Percentiles rank a stretch among this genome's conserved stretches.
phyloP scores from a whole-genome alignment of 495 filamentous ascomycete species.

The Lentithecium fluviatile region DNA sequence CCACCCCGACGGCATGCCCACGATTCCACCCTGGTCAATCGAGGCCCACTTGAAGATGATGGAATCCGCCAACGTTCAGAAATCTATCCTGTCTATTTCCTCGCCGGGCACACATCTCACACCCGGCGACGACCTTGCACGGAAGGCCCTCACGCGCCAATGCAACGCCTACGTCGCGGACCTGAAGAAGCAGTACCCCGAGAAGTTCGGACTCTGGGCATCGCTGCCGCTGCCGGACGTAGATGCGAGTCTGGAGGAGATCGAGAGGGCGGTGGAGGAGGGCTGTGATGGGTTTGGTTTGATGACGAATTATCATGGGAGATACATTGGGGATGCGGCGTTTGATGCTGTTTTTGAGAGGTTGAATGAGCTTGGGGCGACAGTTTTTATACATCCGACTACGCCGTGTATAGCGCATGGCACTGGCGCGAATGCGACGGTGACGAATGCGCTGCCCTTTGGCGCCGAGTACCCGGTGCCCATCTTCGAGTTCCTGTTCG shows the following conservation, averaged over 20 bases:
- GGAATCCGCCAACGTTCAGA: conserved; percentile 47
- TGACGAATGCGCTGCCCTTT: conserved; percentile 23
- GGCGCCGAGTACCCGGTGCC: conserved; percentile 48
- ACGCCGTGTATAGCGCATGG: conserved; percentile 35
- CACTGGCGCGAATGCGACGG: not conserved
- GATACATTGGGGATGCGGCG: conserved; percentile 51
- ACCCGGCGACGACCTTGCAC: conserved; percentile 41
- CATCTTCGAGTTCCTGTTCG: conserved; percentile 59
- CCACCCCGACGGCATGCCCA: conserved; percentile 52
- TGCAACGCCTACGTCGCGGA: conserved; percentile 47
- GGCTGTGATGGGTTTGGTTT: conserved; percentile 52
- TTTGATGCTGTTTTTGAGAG: conserved; percentile 48
- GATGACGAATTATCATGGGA: conserved; percentile 49
- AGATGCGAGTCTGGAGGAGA: conserved; percentile 46
- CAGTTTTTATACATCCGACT: conserved; percentile 57
- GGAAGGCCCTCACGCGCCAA: conserved; percentile 37
- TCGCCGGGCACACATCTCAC: conserved; percentile 52
- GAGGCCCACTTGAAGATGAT: conserved; percentile 51
- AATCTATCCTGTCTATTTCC: conserved; percentile 54
- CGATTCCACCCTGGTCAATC: conserved; percentile 49
- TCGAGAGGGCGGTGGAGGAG: conserved; percentile 45
- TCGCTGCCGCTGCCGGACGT: conserved; percentile 53
- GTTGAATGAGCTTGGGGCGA: conserved; percentile 38
- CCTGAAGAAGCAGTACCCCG: conserved; percentile 43
- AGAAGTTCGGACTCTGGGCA: conserved; percentile 52